phyloP scores from a whole-genome alignment of 371 early-diverging fungal species.

The Entomophthora muscae region DNA sequence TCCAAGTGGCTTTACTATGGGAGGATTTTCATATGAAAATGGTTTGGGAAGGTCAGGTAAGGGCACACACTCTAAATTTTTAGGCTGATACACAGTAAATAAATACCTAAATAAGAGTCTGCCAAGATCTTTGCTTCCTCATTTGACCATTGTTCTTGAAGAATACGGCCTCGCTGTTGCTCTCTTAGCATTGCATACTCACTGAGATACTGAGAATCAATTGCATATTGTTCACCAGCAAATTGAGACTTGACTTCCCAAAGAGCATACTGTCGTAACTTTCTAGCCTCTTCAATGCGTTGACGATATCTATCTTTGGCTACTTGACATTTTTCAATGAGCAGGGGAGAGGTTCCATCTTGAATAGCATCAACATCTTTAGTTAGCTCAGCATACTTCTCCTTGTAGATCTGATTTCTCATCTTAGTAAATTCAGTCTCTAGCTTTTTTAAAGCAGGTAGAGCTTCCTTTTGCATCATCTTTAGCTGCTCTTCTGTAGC shows the following conservation, averaged over 20 bases:
- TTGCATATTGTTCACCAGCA: neutral
- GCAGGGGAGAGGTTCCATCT: neutral
- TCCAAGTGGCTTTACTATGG: neutral
- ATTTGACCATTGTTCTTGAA: neutral
- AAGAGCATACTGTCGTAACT: neutral
- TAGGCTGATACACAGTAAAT: neutral
- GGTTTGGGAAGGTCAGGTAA: neutral
- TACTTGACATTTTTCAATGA: neutral
- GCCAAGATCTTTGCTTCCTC: neutral
- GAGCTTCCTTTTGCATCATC: neutral
- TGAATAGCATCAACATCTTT: neutral
- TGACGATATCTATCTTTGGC: neutral
- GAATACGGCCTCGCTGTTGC: neutral
- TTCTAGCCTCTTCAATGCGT: neutral
- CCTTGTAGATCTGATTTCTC: neutral
- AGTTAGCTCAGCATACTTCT: conserved; percentile 1
- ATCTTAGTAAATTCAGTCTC: neutral
- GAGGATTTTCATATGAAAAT: neutral
- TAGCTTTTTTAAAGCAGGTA: neutral
- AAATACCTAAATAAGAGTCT: neutral
- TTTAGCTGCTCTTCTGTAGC: neutral
- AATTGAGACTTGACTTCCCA: neutral
- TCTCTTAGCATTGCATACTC: neutral
- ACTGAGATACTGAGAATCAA: neutral
- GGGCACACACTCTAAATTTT: neutral